Base-by-base conservation (phyloP, 2,329 filamentous ascomycete species). In the Pestalotiopsis sp. region DNA sequence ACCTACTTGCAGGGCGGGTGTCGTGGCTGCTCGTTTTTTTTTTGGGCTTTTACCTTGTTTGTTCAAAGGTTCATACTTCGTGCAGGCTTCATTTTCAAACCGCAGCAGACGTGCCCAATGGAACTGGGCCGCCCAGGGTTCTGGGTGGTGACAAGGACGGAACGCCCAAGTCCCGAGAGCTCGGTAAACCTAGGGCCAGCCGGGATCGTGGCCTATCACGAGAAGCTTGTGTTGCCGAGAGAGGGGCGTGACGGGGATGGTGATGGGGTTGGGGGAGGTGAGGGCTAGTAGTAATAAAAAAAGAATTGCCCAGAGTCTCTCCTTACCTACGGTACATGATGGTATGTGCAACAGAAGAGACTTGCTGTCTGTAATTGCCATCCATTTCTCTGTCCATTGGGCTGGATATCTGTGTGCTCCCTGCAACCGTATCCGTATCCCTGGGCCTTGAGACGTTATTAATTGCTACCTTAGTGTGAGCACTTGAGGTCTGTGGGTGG, bases 101-200 rank as follows among this genome's bases (percentile, higher is more conserved):
- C 30, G 30, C 30, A 30, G 30, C 17, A n/a, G 44, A 52, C 17
- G 14, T 52, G 44, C 44, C 44, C 44, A 17, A 52, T n/a, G 17
- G 6, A n/a, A 52, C 17, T n/a, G 20, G 44, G 44, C 20, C 20
- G 17, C 39, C 39, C 39, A 17, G 44, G 44, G 17, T 9, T n/a
- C 20, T 52, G 17, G 17, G 44, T n/a, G 44, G 44, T 52, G 56
- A 58, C 22, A 60, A 60, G 57, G 26, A 55, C 64, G 64, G 64
- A 66, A 66, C 52, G 55, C 64, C 55, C 55, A 52, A 44, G 13
- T 66, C 56, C 64, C 64, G 64, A 58, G 64, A n/a, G 52, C 30
- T 66, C 52, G 56, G 64, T 59, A 59, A 60, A 40, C 58, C 58
- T n/a, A 11, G 58, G 56, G 64, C 44, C 44, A 60, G 39, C 58